phyloP scores from a whole-genome alignment of 768 basidiomycete genomes.

The Phlegmacium glaucopus region DNA sequence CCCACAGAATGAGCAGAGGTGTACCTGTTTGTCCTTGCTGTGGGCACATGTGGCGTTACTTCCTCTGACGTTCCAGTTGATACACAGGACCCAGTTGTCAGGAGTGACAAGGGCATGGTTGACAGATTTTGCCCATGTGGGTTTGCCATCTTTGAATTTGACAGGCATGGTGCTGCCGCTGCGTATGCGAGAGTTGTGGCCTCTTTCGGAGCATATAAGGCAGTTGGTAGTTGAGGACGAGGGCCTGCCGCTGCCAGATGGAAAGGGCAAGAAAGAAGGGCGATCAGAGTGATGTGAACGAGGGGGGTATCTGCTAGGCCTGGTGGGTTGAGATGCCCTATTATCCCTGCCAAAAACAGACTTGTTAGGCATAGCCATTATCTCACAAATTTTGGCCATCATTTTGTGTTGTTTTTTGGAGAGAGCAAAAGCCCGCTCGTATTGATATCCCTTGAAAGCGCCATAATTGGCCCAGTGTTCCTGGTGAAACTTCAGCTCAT shows the following conservation, averaged over 20 bases:
- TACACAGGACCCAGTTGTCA: conserved; percentile 1
- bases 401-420: too few relatives aligned
- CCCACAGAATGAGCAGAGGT: conserved; percentile 7
- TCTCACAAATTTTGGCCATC: too few relatives aligned
- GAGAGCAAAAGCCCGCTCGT: too few relatives aligned
- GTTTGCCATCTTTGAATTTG: conserved; percentile 3
- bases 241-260: conserved; percentile 4
- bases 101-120: background rate
- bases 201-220: conserved; percentile 7
- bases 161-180: background rate
- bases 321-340: too few relatives aligned
- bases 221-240: conserved; percentile 2
- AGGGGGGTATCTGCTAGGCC: too few relatives aligned
- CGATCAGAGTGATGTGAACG: too few relatives aligned
- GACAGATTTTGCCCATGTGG: background rate
- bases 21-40: background rate
- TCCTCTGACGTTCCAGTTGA: conserved; percentile 6
- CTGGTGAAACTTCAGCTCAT: conserved; percentile 4
- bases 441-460: background rate
- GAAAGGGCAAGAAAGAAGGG: conserved; percentile 2
- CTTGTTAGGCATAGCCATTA: too few relatives aligned
- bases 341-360: too few relatives aligned
- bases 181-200: background rate
- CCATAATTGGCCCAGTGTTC: background rate
- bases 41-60: background rate